Percentiles rank a stretch among this genome's conserved stretches.
phyloP scores from a whole-genome alignment of 257 asterid species.

The Fraxinus excelsior region DNA sequence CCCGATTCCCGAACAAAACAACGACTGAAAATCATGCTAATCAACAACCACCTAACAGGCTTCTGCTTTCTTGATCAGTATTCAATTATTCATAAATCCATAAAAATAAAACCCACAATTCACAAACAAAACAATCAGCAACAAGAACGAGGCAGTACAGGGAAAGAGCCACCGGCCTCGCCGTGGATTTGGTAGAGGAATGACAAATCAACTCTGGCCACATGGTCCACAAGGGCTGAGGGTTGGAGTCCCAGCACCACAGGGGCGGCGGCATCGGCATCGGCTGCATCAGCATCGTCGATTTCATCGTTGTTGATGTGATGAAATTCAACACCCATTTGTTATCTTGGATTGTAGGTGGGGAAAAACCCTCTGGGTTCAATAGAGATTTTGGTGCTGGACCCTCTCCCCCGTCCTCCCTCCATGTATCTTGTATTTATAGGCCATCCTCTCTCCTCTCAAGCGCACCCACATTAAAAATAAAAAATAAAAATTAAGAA shows the following conservation, averaged over 20 bases:
- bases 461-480: too few species aligned
- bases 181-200: slow-evolving; percentile 88
- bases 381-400: background rate
- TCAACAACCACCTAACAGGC: background rate
- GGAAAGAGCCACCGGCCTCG: slow-evolving; percentile 92
- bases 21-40: background rate
- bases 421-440: background rate
- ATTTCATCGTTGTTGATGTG: slow-evolving; percentile 25
- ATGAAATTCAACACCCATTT: slow-evolving; percentile 73
- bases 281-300: slow-evolving; percentile 1
- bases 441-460: background rate
- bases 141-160: slow-evolving; percentile 46
- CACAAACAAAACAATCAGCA: slow-evolving; percentile 2
- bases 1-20: background rate
- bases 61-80: background rate
- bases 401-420: background rate
- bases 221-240: slow-evolving; percentile 86
- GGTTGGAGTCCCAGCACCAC: slow-evolving; percentile 83
- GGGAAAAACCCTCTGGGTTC: background rate
- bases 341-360: background rate
- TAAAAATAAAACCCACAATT: background rate
- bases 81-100: slow-evolving; percentile 15
- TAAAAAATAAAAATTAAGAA: too few species aligned
- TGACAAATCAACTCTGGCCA: slow-evolving; percentile 77
- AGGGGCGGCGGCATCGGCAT: slow-evolving; percentile 50